Conservation (phyloP, 2,329 filamentous ascomycete genomes). For the Aspergillus viridinutans region DNA sequence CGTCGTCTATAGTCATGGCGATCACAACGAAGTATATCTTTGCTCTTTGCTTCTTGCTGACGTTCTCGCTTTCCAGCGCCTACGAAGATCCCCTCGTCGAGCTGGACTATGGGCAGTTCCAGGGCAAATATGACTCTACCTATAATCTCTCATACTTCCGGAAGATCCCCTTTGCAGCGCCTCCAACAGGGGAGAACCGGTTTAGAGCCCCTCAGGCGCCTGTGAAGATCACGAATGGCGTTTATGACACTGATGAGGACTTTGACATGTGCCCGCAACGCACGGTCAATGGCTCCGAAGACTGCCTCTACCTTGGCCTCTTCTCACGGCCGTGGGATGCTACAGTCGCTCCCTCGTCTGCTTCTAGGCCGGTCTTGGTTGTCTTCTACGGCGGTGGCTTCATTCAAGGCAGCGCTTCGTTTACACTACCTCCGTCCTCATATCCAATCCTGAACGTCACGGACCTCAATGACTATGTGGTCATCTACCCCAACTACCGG, state of each 20-base stretch:
- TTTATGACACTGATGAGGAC: slow-evolving; percentile 52
- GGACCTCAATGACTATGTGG: slow-evolving; percentile 47
- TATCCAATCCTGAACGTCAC: slow-evolving; percentile 58
- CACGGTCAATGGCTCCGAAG: slow-evolving; percentile 55
- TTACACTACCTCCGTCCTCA: slow-evolving; percentile 52
- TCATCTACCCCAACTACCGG: slow-evolving; percentile 54
- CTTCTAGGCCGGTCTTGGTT: slow-evolving; percentile 55
- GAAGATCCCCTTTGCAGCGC: slow-evolving; percentile 59
- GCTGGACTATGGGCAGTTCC: slow-evolving; percentile 51
- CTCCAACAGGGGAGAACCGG: slow-evolving; percentile 54
- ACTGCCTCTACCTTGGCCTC: slow-evolving; percentile 59
- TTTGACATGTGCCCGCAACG: slow-evolving; percentile 59
- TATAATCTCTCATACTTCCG: slow-evolving; percentile 59
- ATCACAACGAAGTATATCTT: slow-evolving; percentile 1
- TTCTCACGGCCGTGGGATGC: slow-evolving; percentile 55
- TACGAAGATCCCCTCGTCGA: slow-evolving; percentile 34
- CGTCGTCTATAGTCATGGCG: slow-evolving; percentile 9
- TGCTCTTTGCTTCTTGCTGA: slow-evolving; percentile 4
- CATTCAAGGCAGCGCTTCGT: slow-evolving; percentile 54
- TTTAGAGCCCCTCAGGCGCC: slow-evolving; percentile 60
- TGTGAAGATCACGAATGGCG: slow-evolving; percentile 42
- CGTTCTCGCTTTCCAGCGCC: slow-evolving; percentile 8
- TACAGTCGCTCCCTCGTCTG: slow-evolving; percentile 7
- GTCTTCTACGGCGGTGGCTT: slow-evolving; percentile 61
- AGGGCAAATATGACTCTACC: slow-evolving; percentile 47